Evolutionary conservation across 768 basidiomycete genomes (phyloP).

Genomic region (Lyophyllum shimeji): DNA sequence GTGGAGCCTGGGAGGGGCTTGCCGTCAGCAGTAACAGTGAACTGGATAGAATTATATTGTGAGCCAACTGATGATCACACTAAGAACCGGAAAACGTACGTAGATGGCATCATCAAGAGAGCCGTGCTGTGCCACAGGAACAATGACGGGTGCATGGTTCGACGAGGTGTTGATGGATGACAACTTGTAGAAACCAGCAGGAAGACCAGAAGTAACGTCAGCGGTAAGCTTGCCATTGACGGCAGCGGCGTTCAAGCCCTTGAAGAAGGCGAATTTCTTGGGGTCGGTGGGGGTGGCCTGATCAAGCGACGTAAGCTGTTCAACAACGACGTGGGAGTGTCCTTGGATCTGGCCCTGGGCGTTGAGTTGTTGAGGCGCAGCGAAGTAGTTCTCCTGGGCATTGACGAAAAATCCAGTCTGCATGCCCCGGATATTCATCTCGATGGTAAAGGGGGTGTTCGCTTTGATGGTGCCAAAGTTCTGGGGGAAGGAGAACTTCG

Average conservation of each 20-base stretch:
- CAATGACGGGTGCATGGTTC: slow-evolving; percentile 51
- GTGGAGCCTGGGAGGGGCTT: slow-evolving; percentile 19
- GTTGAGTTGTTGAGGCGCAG: slow-evolving; percentile 46
- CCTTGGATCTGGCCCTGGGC: slow-evolving; percentile 40
- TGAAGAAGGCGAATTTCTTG: slow-evolving; percentile 62
- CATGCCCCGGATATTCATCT: slow-evolving; percentile 34
- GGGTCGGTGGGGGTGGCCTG: slow-evolving; percentile 48
- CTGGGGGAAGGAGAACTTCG: slow-evolving; percentile 34
- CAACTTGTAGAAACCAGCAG: slow-evolving; percentile 57
- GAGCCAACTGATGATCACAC: neutral
- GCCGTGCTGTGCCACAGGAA: slow-evolving; percentile 50
- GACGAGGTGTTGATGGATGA: slow-evolving; percentile 50
- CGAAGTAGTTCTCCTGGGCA: slow-evolving; percentile 39
- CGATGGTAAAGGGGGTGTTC: slow-evolving; percentile 42
- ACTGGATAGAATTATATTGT: slow-evolving; percentile 18
- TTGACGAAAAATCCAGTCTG: slow-evolving; percentile 45
- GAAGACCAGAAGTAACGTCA: slow-evolving; percentile 47
- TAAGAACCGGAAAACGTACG: slow-evolving; percentile 25
- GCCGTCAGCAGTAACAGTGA: slow-evolving; percentile 34
- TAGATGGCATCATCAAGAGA: slow-evolving; percentile 48
- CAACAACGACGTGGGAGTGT: slow-evolving; percentile 47
- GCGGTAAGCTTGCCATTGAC: slow-evolving; percentile 49
- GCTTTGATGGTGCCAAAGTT: slow-evolving; percentile 40
- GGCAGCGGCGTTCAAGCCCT: slow-evolving; percentile 52
- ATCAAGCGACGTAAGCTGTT: slow-evolving; percentile 24